phyloP scores from a whole-genome alignment of 306 rosid genomes.

The Vigna reflexopilosa region DNA sequence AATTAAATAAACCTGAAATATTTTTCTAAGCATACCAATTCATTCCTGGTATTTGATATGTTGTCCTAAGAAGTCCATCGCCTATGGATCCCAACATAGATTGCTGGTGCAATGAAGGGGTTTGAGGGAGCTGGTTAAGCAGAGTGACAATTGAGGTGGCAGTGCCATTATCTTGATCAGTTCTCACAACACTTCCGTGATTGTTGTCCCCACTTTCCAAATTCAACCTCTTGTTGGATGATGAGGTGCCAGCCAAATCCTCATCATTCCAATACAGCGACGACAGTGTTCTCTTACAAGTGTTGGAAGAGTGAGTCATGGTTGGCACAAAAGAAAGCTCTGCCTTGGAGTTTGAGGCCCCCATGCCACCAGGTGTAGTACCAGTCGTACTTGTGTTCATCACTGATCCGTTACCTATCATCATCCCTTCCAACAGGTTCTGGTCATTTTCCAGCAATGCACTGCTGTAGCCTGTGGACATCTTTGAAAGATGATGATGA shows the following conservation, averaged over 20 bases:
- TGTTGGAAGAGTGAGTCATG: slow-evolving; percentile 47
- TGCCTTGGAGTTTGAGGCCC: slow-evolving; percentile 39
- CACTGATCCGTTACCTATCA: slow-evolving; percentile 25
- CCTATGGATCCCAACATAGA: slow-evolving; percentile 63
- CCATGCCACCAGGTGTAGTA: neutral
- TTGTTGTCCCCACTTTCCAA: slow-evolving; percentile 49
- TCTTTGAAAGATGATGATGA: slow-evolving; percentile 48
- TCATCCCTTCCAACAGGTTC: slow-evolving; percentile 58
- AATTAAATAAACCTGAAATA: slow-evolving; percentile 8
- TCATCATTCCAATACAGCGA: slow-evolving; percentile 67
- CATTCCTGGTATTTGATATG: slow-evolving; percentile 65
- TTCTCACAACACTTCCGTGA: slow-evolving; percentile 42
- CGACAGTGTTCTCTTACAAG: slow-evolving; percentile 60
- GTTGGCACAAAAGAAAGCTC: slow-evolving; percentile 48
- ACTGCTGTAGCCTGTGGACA: slow-evolving; percentile 48
- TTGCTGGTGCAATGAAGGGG: slow-evolving; percentile 71
- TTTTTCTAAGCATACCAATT: slow-evolving; percentile 72
- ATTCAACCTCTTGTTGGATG: slow-evolving; percentile 60
- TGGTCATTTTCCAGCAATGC: slow-evolving; percentile 63
- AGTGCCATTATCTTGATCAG: slow-evolving; percentile 48
- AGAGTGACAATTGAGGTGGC: slow-evolving; percentile 61
- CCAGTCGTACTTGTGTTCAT: slow-evolving; percentile 18
- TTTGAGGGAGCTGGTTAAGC: slow-evolving; percentile 79
- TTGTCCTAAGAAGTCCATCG: slow-evolving; percentile 53
- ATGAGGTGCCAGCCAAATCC: slow-evolving; percentile 45